Conservation (phyloP, 257 asterid genomes). For the Mitragyna speciosa region DNA sequence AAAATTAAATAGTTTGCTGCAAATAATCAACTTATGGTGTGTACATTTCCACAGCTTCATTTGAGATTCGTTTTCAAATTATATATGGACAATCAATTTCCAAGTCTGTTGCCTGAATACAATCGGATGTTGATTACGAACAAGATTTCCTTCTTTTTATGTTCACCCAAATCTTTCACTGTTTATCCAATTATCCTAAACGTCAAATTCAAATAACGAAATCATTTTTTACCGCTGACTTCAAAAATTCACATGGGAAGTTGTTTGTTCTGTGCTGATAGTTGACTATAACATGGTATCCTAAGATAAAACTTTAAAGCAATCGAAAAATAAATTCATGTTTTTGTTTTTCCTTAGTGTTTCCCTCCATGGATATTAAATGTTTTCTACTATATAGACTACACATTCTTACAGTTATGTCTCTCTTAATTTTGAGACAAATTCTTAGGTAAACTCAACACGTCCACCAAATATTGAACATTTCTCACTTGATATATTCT, state of each 20-base stretch:
- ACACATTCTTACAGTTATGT: too few relatives aligned
- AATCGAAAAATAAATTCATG: too few relatives aligned
- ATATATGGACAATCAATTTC: slow-evolving; percentile 22
- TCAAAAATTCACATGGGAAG: too few relatives aligned
- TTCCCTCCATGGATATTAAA: too few relatives aligned
- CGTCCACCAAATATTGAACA: neutral
- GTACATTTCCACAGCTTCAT: neutral
- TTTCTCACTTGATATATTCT: too few relatives aligned
- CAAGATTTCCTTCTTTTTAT: slow-evolving; percentile 12
- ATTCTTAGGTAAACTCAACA: neutral
- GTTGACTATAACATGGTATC: too few relatives aligned
- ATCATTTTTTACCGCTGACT: too few relatives aligned
- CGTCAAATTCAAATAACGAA: too few relatives aligned
- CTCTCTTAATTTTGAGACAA: neutral
- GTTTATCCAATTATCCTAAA: neutral
- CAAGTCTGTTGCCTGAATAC: neutral
- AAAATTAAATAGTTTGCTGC: neutral
- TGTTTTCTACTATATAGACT: too few relatives aligned
- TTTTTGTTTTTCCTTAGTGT: too few relatives aligned
- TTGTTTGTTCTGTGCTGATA: too few relatives aligned
- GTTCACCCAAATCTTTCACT: slow-evolving; percentile 1
- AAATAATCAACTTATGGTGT: neutral
- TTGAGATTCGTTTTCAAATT: neutral
- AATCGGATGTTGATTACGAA: neutral
- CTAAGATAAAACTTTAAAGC: too few relatives aligned